Evolutionary conservation across 345 rosid species (phyloP).

Genomic region (Stellera chamaejasme): DNA sequence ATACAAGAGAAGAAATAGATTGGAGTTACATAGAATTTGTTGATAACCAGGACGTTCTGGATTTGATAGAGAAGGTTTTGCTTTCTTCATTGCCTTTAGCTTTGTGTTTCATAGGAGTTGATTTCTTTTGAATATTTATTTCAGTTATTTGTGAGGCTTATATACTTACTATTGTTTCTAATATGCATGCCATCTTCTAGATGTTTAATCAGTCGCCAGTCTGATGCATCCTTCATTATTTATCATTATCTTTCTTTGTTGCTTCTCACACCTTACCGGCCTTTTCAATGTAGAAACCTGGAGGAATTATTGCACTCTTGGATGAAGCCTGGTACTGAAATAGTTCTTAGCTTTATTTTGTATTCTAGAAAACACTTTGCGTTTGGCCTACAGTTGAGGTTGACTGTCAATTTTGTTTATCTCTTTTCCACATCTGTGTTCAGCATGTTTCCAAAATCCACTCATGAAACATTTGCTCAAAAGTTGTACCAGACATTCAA

Average conservation of each 20-base stretch:
- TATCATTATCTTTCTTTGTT: neutral
- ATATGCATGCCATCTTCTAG: neutral
- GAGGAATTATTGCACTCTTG: conserved; percentile 93
- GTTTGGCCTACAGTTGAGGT: neutral
- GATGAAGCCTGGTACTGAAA: conserved; percentile 95
- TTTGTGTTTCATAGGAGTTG: conserved; percentile 7
- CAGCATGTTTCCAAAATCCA: conserved; percentile 98
- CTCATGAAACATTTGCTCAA: conserved; percentile 98
- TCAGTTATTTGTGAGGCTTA: neutral
- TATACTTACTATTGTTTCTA: neutral
- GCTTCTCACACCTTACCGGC: neutral
- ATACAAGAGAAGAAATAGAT: conserved; percentile 93
- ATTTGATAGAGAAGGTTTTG: conserved; percentile 88
- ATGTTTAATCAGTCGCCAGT: neutral
- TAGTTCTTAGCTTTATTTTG: conserved; percentile 15
- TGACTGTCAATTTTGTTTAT: conserved; percentile 13
- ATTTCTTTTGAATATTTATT: neutral
- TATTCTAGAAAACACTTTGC: conserved; percentile 1
- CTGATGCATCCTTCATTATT: conserved; percentile 11
- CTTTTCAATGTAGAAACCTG: conserved; percentile 79
- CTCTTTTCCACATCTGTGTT: conserved; percentile 20
- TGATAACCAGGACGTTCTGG: conserved; percentile 98
- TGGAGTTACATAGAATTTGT: conserved; percentile 99
- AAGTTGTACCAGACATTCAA: conserved; percentile 97
- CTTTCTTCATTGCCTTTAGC: conserved; percentile 7